Evolutionary conservation across 2,329 filamentous ascomycete species (phyloP).

Genomic region (Leptographium galeiforme): DNA sequence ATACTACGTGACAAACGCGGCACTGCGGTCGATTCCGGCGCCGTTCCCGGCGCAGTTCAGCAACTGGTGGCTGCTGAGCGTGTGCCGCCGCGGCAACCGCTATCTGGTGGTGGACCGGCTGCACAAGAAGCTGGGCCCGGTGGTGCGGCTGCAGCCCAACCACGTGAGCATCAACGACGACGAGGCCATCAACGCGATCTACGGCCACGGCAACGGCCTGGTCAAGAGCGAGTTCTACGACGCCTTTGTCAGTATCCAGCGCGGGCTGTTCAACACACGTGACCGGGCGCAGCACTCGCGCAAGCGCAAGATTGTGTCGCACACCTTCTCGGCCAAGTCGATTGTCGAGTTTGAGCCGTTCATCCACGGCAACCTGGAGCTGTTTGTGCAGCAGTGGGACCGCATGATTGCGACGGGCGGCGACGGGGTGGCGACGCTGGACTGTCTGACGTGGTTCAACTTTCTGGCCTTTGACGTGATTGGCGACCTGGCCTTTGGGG

Average conservation of each 20-base stretch:
- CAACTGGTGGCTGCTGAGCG: slow-evolving; percentile 66
- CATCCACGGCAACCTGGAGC: slow-evolving; percentile 65
- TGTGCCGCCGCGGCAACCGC: slow-evolving; percentile 50
- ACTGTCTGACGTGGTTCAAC: slow-evolving; percentile 73
- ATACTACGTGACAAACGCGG: slow-evolving; percentile 40
- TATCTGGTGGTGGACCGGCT: slow-evolving; percentile 53
- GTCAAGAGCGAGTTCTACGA: slow-evolving; percentile 77
- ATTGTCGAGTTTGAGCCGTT: slow-evolving; percentile 80
- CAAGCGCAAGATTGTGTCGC: slow-evolving; percentile 78
- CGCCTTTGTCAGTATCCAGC: slow-evolving; percentile 74
- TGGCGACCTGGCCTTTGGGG: slow-evolving; percentile 53
- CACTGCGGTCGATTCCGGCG: slow-evolving; percentile 42
- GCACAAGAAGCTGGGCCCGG: slow-evolving; percentile 63
- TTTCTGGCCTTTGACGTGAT: slow-evolving; percentile 43
- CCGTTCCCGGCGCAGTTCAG: slow-evolving; percentile 54
- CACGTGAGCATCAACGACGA: slow-evolving; percentile 75
- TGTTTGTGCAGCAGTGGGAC: slow-evolving; percentile 63
- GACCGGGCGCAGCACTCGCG: slow-evolving; percentile 70
- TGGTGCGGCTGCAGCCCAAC: slow-evolving; percentile 73
- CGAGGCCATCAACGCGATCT: slow-evolving; percentile 61
- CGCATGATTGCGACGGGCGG: slow-evolving; percentile 34
- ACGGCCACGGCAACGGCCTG: slow-evolving; percentile 68
- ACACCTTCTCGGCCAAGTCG: slow-evolving; percentile 75
- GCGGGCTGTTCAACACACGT: slow-evolving; percentile 81
- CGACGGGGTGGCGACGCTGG: slow-evolving; percentile 47